Base-by-base conservation (phyloP, 345 rosid genomes). In the Citrus glauca region DNA sequence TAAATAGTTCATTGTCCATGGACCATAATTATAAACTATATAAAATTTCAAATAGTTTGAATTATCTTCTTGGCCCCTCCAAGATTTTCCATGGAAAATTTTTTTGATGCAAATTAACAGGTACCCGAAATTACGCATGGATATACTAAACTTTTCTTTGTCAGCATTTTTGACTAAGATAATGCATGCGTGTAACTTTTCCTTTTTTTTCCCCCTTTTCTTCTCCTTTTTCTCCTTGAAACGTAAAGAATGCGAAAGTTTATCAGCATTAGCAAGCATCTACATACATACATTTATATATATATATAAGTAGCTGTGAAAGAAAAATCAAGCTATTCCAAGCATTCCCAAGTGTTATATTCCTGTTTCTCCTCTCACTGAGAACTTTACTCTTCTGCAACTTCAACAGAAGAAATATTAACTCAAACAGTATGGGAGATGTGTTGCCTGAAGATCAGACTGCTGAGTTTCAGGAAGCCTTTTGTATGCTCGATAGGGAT, bases 401-500 rank as follows among this genome's bases (percentile, higher is more conserved):
- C 2, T 14, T 25, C 17, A 45, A 61, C 37, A 37, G 17, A 25
- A 38, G 56, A 27, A 53, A 53, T 53, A 16, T 53, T 11, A 16
- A 35, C 35, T n/a, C 27, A 3, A 55, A 33, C 33, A 62, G 13
- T 19, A 77, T 78, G 81, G 73, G 73, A 74, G 88, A 83, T 75
- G 82, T 85, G 6, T 71, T 90, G 66, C 83, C 89, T 64, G 88
- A 86, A 27, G 24, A 48, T 25, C 73, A 70, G 60, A 48, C 48
- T 48, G 1, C 17, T 28, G 73, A 70, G 85, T 91, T 94, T 76
- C 85, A 84, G 64, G 90, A 92, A 76, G 95, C 88, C 4, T 90
- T 94, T 80, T 87, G 89, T 78, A 86, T 92, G 27, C 82, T 92
- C 9, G 98, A 92, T 87, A 89, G 72, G 81, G 94, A 94, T 84